Percentiles rank a stretch among this genome's conserved stretches.
phyloP scores from a whole-genome alignment of 75 land plant species.

The Larix kaempferi region DNA sequence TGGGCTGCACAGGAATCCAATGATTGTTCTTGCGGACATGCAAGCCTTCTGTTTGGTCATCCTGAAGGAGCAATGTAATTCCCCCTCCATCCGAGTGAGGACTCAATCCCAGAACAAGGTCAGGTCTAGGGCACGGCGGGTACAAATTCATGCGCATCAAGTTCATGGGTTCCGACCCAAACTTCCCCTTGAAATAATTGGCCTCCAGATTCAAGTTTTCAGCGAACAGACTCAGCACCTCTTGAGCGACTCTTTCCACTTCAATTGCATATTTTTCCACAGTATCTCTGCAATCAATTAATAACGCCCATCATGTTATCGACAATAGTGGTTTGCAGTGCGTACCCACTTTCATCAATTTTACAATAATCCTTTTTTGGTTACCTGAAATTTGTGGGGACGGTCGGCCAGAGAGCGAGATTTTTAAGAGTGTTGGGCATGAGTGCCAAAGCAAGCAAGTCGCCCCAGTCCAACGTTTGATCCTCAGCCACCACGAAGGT shows the following conservation, averaged over 20 bases:
- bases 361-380: neutral
- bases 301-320: neutral
- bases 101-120: constrained; percentile 16
- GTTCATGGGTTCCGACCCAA: neutral
- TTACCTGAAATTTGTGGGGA: constrained; percentile 28
- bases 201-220: neutral
- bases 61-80: constrained; percentile 19
- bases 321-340: neutral
- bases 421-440: constrained; percentile 14
- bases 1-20: constrained; percentile 27
- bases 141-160: constrained; percentile 16
- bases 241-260: neutral
- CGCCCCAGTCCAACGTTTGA: constrained; percentile 37
- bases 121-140: constrained; percentile 38
- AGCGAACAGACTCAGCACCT: neutral
- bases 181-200: neutral
- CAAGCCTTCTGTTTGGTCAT: constrained; percentile 19
- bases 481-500: constrained; percentile 28
- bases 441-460: constrained; percentile 19
- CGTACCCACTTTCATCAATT: too few relatives aligned
- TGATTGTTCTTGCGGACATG: constrained; percentile 17
- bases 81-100: constrained; percentile 25
- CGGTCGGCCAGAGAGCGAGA: constrained; percentile 10
- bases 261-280: neutral
- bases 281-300: neutral